Evolutionary conservation across 208 protist genomes (phyloP), one percentile per base, ranked within the genome.

Genomic region (Acanthamoeba culbertsoni): DNA sequence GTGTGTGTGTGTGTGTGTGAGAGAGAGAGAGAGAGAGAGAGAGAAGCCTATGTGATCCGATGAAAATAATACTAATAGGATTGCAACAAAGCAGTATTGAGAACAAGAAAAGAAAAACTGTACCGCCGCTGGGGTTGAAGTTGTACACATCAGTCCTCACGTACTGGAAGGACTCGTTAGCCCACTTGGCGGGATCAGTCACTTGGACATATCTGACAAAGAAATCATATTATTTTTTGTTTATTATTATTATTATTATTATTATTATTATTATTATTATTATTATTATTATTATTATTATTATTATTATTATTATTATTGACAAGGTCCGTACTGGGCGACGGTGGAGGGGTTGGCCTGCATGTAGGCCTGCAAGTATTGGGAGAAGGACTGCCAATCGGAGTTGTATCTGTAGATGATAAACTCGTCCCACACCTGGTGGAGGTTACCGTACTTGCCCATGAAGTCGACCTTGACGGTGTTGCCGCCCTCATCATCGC

Each of bases 391-490:
- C 42, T 82, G 71, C 71, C 71, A 82, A 31, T 82, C 71, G n/a
- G 71, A 82, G 71, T 82, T 43, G 71, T 82, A 82, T 26, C 71
- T 48, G n/a, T 77, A 40, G 90, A 93, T 71, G 65, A 93, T 93
- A 65, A 63, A 79, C 37, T 57, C 62, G 65, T 93, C 90, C 90
- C 90, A 93, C 23, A 93, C 90, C 42, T 63, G 40, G 68, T 93
- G 90, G 18, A 93, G 68, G 90, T 93, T 93, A 31, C 53, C 62
- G 14, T 28, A 5, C 68, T 84, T 93, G 53, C 90, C 68, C n/a
- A 93, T 33, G 90, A 93, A 93, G 42, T 77, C 68, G 40, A 93
- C 57, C 65, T 93, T 93, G 43, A 93, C 90, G 42, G 55, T 77
- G 68, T 93, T 93, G 45, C 90, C 90, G 31, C 90, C 90, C 42